Percentiles rank a stretch among this genome's conserved stretches.
Conservation (phyloP, 163 green algal species). For the Coccomyxa subellipsoidea region DNA sequence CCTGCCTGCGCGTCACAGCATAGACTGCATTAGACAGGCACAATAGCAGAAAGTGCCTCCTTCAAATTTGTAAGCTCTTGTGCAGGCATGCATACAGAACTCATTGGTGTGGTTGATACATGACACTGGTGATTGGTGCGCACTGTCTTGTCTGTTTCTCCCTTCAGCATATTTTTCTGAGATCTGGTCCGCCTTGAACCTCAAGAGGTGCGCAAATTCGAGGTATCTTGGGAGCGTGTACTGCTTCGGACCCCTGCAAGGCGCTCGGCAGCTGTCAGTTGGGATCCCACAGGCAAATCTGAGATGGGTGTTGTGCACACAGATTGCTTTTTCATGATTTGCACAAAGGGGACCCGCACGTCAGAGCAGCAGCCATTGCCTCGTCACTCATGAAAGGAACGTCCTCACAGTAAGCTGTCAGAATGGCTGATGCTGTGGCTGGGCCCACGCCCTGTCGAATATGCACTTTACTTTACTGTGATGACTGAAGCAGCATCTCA, state of each 20-base stretch:
- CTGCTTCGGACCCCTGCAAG: neutral
- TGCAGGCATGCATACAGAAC: too few species aligned
- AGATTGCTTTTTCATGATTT: neutral
- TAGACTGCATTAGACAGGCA: neutral
- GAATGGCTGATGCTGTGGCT: conserved; percentile 62
- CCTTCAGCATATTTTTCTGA: neutral
- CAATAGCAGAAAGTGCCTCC: too few species aligned
- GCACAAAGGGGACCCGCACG: conserved; percentile 17
- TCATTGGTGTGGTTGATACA: neutral
- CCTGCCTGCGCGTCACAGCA: neutral
- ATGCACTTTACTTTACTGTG: neutral
- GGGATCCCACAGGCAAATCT: neutral
- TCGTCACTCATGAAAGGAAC: conserved; percentile 71
- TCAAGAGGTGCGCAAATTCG: conserved; percentile 19
- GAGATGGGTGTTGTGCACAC: neutral
- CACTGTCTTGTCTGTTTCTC: neutral
- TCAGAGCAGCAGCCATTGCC: conserved; percentile 39
- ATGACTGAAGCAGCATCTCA: neutral
- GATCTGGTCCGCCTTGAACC: conserved; percentile 5
- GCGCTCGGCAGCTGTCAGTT: neutral
- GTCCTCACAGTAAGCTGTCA: conserved; percentile 28
- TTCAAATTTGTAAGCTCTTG: too few species aligned
- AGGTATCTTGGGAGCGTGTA: conserved; percentile 29
- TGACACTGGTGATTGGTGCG: neutral
- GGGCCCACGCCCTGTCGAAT: conserved; percentile 59